Evolutionary conservation across 2,329 filamentous ascomycete species (phyloP), one percentile per base, ranked within the genome.

Genomic region (Fulvia fulva): DNA sequence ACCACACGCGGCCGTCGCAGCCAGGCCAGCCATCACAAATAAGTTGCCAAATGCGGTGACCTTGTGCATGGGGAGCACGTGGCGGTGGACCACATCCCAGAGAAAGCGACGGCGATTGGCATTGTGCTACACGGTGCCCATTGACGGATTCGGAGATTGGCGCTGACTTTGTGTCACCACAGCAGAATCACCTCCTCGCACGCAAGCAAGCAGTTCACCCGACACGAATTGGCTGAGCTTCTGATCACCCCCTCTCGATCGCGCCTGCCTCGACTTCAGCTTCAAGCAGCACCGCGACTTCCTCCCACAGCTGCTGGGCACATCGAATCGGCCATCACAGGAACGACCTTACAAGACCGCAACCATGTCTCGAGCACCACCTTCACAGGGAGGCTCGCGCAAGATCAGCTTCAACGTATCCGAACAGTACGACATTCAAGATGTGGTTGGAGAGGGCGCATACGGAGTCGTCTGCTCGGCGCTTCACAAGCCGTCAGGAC

Each of bases 321-420:
- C n/a, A 56, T 28, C 23, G 21, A n/a, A 16, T 9, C 26, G 30
- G n/a, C 22, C 32, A 28, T 1, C 46, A 26, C 43, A 32, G 32
- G 52, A 34, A 54, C 53, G 28, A 8, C n/a, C 47, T 19, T 28
- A 16, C 43, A 43, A 43, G 41, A 59, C 23, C 53, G 46, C 58
- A 56, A 51, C 37, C 57, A 65, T 67, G 65, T 67, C 62, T 53
- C 64, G 63, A 50, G 55, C 58, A 44, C 56, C 53, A 43, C 58
- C 73, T 64, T 69, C 71, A 62, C 60, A 57, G 47, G 54, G 49
- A 68, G 82, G 83, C 65, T 87, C 84, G 62, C 79, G 94, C 74
- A 99, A 97, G 84, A 99, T 99, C 75, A 97, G 92, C 57, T 99
- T 99, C 87, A 99, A 99, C 73, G 94, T 99, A 63, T 97, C 92